phyloP scores from a whole-genome alignment of 2,329 filamentous ascomycete species.

The Neopestalotiopsis rosae region DNA sequence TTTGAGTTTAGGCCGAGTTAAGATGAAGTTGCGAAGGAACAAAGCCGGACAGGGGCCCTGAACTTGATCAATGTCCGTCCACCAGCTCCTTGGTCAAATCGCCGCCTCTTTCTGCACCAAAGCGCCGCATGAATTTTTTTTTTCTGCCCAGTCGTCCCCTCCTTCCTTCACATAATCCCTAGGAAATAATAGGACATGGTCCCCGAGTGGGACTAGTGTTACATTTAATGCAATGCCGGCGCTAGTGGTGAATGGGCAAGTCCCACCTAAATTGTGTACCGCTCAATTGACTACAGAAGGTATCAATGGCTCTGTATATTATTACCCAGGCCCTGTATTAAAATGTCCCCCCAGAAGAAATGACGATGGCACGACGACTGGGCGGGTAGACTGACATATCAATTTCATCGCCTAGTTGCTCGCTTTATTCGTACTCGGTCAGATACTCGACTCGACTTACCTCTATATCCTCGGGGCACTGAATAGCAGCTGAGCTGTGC shows the following conservation, averaged over 20 bases:
- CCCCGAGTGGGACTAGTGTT: slow-evolving; percentile 8
- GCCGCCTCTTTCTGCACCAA: neutral
- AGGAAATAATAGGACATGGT: neutral
- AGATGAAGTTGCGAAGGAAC: slow-evolving; percentile 10
- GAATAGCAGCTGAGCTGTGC: neutral
- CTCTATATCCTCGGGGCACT: neutral
- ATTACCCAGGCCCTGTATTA: neutral
- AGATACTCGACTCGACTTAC: neutral
- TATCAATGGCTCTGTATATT: neutral
- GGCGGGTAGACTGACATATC: neutral
- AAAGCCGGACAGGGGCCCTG: slow-evolving; percentile 3
- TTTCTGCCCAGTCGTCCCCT: neutral
- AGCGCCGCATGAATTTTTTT: neutral
- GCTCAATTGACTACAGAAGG: neutral
- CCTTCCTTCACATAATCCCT: neutral
- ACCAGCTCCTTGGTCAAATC: neutral
- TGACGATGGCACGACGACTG: neutral
- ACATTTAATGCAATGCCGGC: neutral
- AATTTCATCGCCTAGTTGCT: neutral
- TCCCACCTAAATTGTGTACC: neutral
- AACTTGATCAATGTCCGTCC: neutral
- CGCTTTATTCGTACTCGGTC: neutral
- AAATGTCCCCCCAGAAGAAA: neutral
- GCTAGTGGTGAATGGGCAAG: slow-evolving; percentile 8
- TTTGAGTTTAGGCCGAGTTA: slow-evolving; percentile 4